Evolutionary conservation across 306 rosid genomes (phyloP).

Genomic region (Gynostemma pentaphyllum): DNA sequence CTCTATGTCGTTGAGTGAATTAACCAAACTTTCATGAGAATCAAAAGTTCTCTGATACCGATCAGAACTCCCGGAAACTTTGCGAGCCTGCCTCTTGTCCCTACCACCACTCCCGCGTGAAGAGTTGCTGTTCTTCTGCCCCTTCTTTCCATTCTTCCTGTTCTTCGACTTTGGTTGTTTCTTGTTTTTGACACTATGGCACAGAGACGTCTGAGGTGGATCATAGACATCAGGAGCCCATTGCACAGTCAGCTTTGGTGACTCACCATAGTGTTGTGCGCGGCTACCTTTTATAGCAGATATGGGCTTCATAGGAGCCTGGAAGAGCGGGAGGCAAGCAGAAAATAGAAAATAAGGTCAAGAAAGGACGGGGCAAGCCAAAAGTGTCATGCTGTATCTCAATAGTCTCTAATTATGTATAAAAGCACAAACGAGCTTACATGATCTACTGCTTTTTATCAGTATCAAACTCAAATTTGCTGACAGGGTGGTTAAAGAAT

Average conservation of each 20-base stretch:
- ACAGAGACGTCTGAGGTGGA: conserved; percentile 46
- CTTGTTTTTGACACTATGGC: conserved; percentile 43
- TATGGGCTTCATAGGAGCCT: conserved; percentile 52
- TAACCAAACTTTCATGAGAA: conserved; percentile 11
- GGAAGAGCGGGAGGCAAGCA: not conserved
- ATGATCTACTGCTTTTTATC: not conserved
- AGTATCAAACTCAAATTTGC: not conserved
- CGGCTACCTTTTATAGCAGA: conserved; percentile 85
- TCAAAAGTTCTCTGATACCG: conserved; percentile 14
- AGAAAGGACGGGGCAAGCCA: not conserved
- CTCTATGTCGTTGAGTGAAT: conserved; percentile 19
- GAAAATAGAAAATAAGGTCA: not conserved
- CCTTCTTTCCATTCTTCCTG: conserved; percentile 56
- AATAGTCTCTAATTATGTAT: not conserved
- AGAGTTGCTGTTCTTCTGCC: conserved; percentile 37
- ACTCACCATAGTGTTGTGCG: conserved; percentile 28
- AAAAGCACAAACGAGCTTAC: not conserved
- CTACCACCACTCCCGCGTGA: conserved; percentile 39
- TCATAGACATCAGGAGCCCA: conserved; percentile 94
- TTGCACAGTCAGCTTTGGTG: conserved; percentile 39
- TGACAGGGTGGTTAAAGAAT: not conserved
- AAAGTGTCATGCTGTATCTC: not conserved
- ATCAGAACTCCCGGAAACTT: conserved; percentile 28
- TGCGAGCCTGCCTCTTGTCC: conserved; percentile 51
- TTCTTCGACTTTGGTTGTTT: conserved; percentile 58